phyloP scores from a whole-genome alignment of 345 rosid species.

The Citropsis articulata region DNA sequence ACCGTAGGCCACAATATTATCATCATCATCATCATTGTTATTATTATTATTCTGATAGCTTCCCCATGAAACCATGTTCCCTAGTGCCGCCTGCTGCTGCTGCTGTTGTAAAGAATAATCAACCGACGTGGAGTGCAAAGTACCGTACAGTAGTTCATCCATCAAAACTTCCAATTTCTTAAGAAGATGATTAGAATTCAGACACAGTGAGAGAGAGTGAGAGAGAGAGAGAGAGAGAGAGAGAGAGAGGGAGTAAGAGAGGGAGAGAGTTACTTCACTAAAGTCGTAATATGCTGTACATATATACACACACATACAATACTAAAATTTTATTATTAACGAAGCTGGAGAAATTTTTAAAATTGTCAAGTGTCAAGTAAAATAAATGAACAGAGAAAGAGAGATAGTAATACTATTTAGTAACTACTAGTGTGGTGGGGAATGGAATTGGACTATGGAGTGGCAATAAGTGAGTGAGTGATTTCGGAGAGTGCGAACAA shows the following conservation, averaged over 20 bases:
- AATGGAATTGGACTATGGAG: background rate
- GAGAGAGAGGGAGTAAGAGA: background rate
- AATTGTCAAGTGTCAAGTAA: background rate
- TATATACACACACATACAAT: background rate
- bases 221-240: background rate
- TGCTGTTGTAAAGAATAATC: conserved; percentile 16
- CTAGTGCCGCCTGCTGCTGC: conserved; percentile 10
- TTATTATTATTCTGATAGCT: background rate
- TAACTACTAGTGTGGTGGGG: background rate
- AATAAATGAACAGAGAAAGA: background rate
- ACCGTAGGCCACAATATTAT: background rate
- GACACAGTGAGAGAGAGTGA: too few relatives aligned
- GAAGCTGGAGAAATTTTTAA: too few relatives aligned
- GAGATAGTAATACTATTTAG: background rate
- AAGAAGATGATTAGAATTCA: background rate
- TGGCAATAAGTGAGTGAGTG: background rate
- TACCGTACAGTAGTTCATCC: conserved; percentile 36
- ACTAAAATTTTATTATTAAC: background rate
- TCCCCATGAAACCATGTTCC: conserved; percentile 12
- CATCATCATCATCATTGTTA: too few relatives aligned
- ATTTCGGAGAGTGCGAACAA: conserved; percentile 35
- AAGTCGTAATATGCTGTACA: too few relatives aligned
- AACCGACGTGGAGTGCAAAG: conserved; percentile 14
- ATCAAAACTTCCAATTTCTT: conserved; percentile 6
- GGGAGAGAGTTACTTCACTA: too few relatives aligned